Evolutionary conservation across 2,329 filamentous ascomycete genomes (phyloP).

Genomic region (Cordyceps militaris): DNA sequence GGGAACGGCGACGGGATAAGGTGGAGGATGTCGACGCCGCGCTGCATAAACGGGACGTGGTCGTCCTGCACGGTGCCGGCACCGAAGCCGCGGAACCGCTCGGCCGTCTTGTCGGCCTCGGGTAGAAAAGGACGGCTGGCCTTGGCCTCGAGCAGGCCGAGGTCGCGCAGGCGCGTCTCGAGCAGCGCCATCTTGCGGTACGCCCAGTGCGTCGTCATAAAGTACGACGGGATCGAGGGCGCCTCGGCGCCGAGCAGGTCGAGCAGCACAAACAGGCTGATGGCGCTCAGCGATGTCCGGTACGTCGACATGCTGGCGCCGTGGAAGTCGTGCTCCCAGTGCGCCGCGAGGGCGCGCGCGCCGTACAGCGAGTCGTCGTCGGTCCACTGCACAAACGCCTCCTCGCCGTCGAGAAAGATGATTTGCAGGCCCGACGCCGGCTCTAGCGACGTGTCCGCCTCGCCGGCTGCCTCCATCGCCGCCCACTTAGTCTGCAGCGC

Average conservation of each 20-base stretch:
- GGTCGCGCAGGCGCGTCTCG: conserved; percentile 64
- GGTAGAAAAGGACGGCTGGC: conserved; percentile 51
- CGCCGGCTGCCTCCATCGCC: conserved; percentile 55
- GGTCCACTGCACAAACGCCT: conserved; percentile 79
- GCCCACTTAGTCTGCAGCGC: conserved; percentile 79
- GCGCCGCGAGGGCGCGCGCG: conserved; percentile 69
- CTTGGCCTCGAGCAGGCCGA: conserved; percentile 58
- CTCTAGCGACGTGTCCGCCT: conserved; percentile 50
- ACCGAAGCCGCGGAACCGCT: conserved; percentile 35
- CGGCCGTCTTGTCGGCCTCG: conserved; percentile 48
- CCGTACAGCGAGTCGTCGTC: conserved; percentile 82
- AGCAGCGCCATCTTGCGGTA: conserved; percentile 69
- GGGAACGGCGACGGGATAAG: conserved; percentile 83
- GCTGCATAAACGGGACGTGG: conserved; percentile 80
- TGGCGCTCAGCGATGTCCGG: conserved; percentile 66
- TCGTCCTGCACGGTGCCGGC: conserved; percentile 69
- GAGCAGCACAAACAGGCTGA: conserved; percentile 83
- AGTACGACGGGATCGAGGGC: conserved; percentile 76
- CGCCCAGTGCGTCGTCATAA: conserved; percentile 86
- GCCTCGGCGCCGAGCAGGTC: conserved; percentile 71
- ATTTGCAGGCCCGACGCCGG: conserved; percentile 82
- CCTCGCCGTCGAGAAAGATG: conserved; percentile 85
- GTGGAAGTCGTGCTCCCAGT: conserved; percentile 69
- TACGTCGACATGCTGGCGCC: conserved; percentile 67
- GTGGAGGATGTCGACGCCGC: conserved; percentile 84